phyloP scores from a whole-genome alignment of 1,139 yeast species.

The Suhomyces bokatorum region DNA sequence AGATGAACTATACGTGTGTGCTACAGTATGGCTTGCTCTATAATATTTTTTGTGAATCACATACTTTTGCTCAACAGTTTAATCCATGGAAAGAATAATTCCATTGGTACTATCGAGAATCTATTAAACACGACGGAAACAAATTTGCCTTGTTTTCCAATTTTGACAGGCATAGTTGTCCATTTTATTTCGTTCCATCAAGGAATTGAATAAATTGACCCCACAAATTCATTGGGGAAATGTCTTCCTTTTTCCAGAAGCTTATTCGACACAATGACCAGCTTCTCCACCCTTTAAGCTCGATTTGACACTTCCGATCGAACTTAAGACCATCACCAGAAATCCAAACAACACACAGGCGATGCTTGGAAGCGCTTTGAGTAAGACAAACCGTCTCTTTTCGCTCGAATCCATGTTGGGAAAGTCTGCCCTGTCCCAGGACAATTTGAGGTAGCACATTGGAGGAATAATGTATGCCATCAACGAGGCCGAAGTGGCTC shows the following conservation, averaged over 20 bases:
- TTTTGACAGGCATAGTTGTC: not conserved
- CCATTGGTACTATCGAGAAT: too few relatives aligned
- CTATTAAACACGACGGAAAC: too few relatives aligned
- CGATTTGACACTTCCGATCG: slow-evolving; percentile 64
- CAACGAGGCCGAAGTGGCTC: slow-evolving; percentile 88
- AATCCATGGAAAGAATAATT: too few relatives aligned
- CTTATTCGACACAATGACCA: slow-evolving; percentile 36
- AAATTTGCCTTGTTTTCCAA: too few relatives aligned
- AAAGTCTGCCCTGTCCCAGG: slow-evolving; percentile 49
- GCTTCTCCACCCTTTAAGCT: slow-evolving; percentile 38
- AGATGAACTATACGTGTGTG: too few relatives aligned
- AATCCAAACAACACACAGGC: slow-evolving; percentile 72
- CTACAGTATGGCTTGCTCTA: too few relatives aligned
- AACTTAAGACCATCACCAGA: slow-evolving; percentile 74
- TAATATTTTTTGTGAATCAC: too few relatives aligned
- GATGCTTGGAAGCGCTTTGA: slow-evolving; percentile 52
- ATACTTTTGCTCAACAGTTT: too few relatives aligned
- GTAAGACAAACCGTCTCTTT: slow-evolving; percentile 29
- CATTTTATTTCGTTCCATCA: not conserved
- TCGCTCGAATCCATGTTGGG: slow-evolving; percentile 31
- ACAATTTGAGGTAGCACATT: slow-evolving; percentile 68
- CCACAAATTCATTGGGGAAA: not conserved
- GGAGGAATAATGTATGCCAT: slow-evolving; percentile 95
- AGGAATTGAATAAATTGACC: not conserved
- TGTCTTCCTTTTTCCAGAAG: not conserved